Evolutionary conservation across 2,329 filamentous ascomycete genomes (phyloP).

Genomic region (Colletotrichum theobromicola): DNA sequence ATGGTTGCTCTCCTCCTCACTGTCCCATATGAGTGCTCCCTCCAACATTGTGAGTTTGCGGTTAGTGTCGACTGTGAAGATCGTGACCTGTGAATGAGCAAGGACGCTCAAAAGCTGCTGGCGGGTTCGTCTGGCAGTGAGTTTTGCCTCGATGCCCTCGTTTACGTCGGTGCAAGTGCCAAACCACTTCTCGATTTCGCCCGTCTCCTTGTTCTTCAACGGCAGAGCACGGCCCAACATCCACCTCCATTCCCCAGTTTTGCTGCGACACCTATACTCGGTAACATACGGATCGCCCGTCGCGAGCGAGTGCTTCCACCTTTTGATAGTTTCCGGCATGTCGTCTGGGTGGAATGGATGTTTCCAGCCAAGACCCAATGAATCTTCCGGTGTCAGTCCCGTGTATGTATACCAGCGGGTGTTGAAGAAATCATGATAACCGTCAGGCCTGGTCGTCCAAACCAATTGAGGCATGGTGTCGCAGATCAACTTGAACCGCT

Average conservation of each 20-base stretch:
- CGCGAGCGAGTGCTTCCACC: conserved; percentile 66
- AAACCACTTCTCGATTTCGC: conserved; percentile 79
- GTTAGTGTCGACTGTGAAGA: conserved; percentile 73
- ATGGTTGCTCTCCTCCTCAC: conserved; percentile 31
- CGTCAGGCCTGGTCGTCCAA: conserved; percentile 74
- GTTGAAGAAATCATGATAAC: conserved; percentile 75
- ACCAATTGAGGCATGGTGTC: conserved; percentile 76
- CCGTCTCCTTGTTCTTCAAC: conserved; percentile 67
- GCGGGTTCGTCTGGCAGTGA: conserved; percentile 69
- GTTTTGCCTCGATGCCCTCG: conserved; percentile 72
- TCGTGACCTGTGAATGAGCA: conserved; percentile 74
- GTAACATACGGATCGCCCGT: conserved; percentile 73
- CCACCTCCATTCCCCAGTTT: conserved; percentile 77
- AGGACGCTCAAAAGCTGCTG: conserved; percentile 77
- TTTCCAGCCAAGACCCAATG: conserved; percentile 67
- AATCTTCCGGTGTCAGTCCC: conserved; percentile 66
- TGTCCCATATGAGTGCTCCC: conserved; percentile 66
- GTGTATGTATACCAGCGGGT: conserved; percentile 83
- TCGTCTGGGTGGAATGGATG: conserved; percentile 75
- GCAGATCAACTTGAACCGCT: conserved; percentile 76
- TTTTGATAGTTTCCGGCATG: conserved; percentile 54
- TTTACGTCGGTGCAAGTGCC: conserved; percentile 84
- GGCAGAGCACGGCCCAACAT: conserved; percentile 77
- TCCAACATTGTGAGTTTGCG: conserved; percentile 72
- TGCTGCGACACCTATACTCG: conserved; percentile 73